Evolutionary conservation across 805 yeast genomes (phyloP).

Genomic region (Wickerhamiella parazyma): DNA sequence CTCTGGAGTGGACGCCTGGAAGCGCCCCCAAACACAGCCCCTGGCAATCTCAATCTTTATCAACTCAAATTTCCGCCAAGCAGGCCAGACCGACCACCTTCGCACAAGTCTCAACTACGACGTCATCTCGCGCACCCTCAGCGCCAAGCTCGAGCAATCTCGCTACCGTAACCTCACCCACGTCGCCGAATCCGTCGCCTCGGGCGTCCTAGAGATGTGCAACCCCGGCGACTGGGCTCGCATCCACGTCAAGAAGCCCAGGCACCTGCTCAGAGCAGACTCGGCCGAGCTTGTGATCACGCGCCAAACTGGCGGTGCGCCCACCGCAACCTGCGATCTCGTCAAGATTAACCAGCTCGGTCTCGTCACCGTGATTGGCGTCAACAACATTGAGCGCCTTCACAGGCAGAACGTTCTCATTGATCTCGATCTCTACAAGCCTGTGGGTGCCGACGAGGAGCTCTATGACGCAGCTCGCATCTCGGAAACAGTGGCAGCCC

Average conservation of each 20-base stretch:
- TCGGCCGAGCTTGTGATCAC: conserved; percentile 31
- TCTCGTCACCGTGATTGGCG: conserved; percentile 74
- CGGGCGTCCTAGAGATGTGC: conserved; percentile 30
- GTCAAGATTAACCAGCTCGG: conserved; percentile 31
- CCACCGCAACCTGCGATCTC: conserved; percentile 17
- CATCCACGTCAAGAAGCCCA: conserved; percentile 33
- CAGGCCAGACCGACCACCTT: conserved; percentile 73
- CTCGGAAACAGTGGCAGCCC: conserved; percentile 38
- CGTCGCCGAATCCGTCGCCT: conserved; percentile 36
- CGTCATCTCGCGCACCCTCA: conserved; percentile 55
- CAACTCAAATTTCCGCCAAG: conserved; percentile 51
- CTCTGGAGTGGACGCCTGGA: conserved; percentile 68
- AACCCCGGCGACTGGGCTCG: conserved; percentile 36
- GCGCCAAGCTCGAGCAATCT: conserved; percentile 35
- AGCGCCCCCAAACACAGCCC: conserved; percentile 51
- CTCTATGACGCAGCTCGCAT: conserved; percentile 29
- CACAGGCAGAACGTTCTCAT: conserved; percentile 62
- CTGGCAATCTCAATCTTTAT: conserved; percentile 45
- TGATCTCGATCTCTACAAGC: conserved; percentile 39
- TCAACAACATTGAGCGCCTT: conserved; percentile 77
- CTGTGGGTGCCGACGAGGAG: conserved; percentile 13
- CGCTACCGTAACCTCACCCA: conserved; percentile 28
- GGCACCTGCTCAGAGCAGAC: conserved; percentile 47
- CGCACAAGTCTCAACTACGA: conserved; percentile 81
- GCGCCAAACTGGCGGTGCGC: conserved; percentile 19